These are phyloP conservation scores for Ceratocystis alfenasii DNA, from an alignment of 2,329 filamentous ascomycete genomes.

Conservation along the genomic window DNA sequence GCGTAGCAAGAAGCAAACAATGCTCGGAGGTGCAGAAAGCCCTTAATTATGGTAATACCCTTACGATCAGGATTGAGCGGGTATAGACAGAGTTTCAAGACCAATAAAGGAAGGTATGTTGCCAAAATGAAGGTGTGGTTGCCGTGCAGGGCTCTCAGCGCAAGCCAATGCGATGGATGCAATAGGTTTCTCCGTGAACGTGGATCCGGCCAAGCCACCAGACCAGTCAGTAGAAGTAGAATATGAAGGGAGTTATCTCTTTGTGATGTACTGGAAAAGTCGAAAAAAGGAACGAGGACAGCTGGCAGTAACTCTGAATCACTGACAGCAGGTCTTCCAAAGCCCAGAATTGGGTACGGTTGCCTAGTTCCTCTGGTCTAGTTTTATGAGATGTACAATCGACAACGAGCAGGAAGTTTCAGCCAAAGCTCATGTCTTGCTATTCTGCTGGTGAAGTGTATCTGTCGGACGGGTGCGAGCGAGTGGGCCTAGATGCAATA, in stretches of 20 bases:
- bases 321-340: constrained; percentile 22
- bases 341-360: constrained; percentile 14
- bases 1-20: constrained; percentile 5
- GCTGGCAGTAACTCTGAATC: constrained; percentile 22
- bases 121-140: neutral
- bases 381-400: constrained; percentile 19
- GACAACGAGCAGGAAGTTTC: constrained; percentile 5
- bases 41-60: neutral
- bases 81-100: neutral
- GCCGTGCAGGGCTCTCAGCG: neutral
- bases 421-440: constrained; percentile 21
- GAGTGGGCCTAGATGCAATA: neutral
- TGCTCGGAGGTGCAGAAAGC: neutral
- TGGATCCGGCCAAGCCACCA: neutral
- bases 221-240: neutral
- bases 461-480: neutral
- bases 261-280: constrained; percentile 19
- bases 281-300: constrained; percentile 20
- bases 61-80: neutral
- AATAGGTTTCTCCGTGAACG: neutral
- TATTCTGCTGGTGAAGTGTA: neutral
- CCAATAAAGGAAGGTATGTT: neutral
- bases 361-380: constrained; percentile 20
- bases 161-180: neutral
- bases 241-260: neutral